Percentiles rank a stretch among this genome's conserved stretches.
Conservation (phyloP, 305 asterid genomes). For the Fraxinus platypoda region DNA sequence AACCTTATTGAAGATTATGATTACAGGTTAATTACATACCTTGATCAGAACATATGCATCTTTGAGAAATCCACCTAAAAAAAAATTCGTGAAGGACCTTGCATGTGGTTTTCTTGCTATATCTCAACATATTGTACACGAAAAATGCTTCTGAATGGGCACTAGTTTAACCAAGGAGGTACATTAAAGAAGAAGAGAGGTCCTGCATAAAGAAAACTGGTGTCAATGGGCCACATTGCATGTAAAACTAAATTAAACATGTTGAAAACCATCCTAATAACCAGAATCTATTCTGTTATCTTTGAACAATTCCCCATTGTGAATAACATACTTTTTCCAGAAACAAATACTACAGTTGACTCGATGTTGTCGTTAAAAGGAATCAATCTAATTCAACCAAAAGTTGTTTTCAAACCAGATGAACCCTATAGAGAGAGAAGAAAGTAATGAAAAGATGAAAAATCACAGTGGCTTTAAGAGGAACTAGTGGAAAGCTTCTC, state of each 20-base stretch:
- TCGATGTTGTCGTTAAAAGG: background rate
- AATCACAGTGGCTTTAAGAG: background rate
- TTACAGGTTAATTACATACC: slow-evolving; percentile 38
- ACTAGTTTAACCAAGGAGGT: slow-evolving; percentile 72
- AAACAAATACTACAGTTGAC: background rate
- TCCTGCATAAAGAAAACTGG: slow-evolving; percentile 47
- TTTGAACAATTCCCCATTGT: slow-evolving; percentile 1
- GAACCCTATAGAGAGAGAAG: background rate
- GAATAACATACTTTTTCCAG: background rate
- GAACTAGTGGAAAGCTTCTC: background rate
- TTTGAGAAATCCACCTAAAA: slow-evolving; percentile 80
- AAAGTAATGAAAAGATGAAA: background rate
- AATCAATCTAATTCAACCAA: background rate
- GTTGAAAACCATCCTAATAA: background rate
- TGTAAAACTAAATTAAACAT: slow-evolving; percentile 13
- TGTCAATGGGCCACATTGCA: slow-evolving; percentile 9
- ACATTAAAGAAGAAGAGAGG: slow-evolving; percentile 54
- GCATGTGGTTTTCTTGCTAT: slow-evolving; percentile 66
- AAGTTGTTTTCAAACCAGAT: slow-evolving; percentile 2
- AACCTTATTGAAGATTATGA: slow-evolving; percentile 11
- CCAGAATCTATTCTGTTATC: slow-evolving; percentile 3
- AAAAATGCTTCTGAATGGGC: slow-evolving; percentile 82
- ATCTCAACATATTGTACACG: slow-evolving; percentile 72
- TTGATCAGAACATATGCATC: slow-evolving; percentile 89
- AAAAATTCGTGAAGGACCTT: slow-evolving; percentile 56